Conservation (phyloP, 2,329 filamentous ascomycete genomes). For the Aspergillus sp. region DNA sequence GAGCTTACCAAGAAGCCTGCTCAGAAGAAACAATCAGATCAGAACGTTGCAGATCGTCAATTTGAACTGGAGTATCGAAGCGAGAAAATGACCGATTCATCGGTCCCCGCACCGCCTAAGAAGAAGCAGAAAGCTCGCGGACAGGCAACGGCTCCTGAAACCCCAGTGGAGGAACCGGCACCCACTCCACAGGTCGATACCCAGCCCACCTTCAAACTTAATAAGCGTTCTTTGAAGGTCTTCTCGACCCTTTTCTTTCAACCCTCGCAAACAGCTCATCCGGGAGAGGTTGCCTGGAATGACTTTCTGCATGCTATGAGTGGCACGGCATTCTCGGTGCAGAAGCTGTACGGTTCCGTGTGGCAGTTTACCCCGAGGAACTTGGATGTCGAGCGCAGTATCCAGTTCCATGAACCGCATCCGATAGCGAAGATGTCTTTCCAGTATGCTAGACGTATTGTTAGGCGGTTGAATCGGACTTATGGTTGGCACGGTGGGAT, state of each 20-base stretch:
- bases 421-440: conserved; percentile 54
- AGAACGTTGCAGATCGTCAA: background rate
- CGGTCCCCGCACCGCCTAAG: background rate
- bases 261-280: conserved; percentile 32
- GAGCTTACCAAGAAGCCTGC: conserved; percentile 28
- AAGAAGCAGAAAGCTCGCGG: conserved; percentile 18
- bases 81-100: background rate
- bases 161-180: background rate
- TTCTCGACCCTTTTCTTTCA: conserved; percentile 46
- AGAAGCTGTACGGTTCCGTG: conserved; percentile 61
- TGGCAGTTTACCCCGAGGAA: conserved; percentile 57
- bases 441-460: conserved; percentile 46
- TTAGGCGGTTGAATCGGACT: conserved; percentile 49
- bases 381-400: conserved; percentile 47
- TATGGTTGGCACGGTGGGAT: conserved; percentile 53
- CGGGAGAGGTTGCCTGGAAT: conserved; percentile 53
- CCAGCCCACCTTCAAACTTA: conserved; percentile 33
- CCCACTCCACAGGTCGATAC: conserved; percentile 4
- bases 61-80: conserved; percentile 4
- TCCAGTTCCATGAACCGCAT: conserved; percentile 64
- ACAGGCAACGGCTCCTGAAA: background rate
- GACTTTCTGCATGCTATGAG: conserved; percentile 56
- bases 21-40: background rate
- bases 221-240: conserved; percentile 41
- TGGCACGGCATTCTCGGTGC: conserved; percentile 49